Conservation (phyloP, 176 grass and related monocot species). For the Carex pumila region DNA sequence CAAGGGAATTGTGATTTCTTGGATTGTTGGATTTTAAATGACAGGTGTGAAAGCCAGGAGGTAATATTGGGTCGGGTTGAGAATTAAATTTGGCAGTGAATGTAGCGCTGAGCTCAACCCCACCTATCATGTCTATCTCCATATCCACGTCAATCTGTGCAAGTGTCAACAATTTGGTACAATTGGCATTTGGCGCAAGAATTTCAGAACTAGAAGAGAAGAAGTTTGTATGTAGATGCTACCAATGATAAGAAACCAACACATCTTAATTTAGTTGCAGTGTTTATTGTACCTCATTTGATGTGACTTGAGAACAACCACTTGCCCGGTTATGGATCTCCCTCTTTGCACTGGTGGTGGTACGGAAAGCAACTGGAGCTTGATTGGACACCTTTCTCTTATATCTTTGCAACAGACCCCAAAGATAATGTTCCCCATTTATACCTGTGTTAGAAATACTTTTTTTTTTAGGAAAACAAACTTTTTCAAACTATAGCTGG, state of each 20-base stretch:
- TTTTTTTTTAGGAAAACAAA: neutral
- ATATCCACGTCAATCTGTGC: neutral
- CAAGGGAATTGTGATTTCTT: neutral
- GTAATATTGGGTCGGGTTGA: neutral
- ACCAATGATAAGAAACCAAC: neutral
- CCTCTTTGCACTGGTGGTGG: constrained; percentile 18
- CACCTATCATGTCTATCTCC: constrained; percentile 33
- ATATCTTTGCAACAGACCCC: constrained; percentile 52
- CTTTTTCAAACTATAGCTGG: neutral
- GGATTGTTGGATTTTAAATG: neutral
- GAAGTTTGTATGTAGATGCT: neutral
- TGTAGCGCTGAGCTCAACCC: neutral
- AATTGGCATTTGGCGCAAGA: neutral
- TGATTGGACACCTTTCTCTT: constrained; percentile 14
- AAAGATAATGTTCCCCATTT: constrained; percentile 49
- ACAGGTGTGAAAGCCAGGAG: neutral
- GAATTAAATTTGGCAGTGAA: neutral
- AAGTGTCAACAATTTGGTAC: neutral
- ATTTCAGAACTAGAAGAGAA: neutral
- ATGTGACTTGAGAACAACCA: constrained; percentile 7
- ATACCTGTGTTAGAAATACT: constrained; percentile 28
- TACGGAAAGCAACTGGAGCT: neutral
- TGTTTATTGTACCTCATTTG: constrained; percentile 20
- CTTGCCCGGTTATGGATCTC: neutral
- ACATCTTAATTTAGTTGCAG: neutral